A percentile compares a stretch with the other conserved stretches of the same genome.
Evolutionary conservation across 352 stramenopile genomes (phyloP).

Genomic region (Phytophthora hibernalis): DNA sequence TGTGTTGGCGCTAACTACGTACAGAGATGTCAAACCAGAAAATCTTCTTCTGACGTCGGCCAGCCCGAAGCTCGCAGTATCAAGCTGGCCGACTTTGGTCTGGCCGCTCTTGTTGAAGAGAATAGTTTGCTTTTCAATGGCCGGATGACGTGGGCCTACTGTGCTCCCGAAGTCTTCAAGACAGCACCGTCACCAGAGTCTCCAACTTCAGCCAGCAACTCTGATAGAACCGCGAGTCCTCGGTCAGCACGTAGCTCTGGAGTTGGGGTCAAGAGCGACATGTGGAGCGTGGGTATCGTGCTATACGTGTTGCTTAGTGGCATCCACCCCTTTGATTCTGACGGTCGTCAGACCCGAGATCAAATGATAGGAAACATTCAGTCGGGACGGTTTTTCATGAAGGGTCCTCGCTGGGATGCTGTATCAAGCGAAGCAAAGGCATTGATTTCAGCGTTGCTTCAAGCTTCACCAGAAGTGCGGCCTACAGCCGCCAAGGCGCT

Average conservation of each 20-base stretch:
- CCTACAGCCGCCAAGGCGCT: slow-evolving; percentile 49
- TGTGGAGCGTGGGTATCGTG: slow-evolving; percentile 92
- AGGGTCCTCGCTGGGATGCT: slow-evolving; percentile 48
- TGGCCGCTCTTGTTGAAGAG: slow-evolving; percentile 69
- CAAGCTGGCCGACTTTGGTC: slow-evolving; percentile 88
- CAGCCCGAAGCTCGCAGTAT: slow-evolving; percentile 73
- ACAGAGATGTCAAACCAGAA: slow-evolving; percentile 83
- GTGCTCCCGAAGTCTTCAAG: slow-evolving; percentile 70
- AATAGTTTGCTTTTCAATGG: slow-evolving; percentile 52
- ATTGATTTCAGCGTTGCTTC: slow-evolving; percentile 51
- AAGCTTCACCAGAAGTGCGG: slow-evolving; percentile 33
- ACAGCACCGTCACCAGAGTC: slow-evolving; percentile 2
- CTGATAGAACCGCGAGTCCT: slow-evolving; percentile 17
- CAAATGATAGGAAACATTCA: slow-evolving; percentile 77
- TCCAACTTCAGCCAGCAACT: slow-evolving; percentile 3
- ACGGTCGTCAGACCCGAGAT: slow-evolving; percentile 70
- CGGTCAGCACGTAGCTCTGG: slow-evolving; percentile 36
- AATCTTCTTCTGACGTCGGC: slow-evolving; percentile 84
- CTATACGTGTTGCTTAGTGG: slow-evolving; percentile 89
- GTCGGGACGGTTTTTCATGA: slow-evolving; percentile 51
- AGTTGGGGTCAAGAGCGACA: slow-evolving; percentile 64
- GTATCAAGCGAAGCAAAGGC: slow-evolving; percentile 63
- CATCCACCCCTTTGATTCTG: slow-evolving; percentile 77
- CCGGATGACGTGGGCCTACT: slow-evolving; percentile 71
- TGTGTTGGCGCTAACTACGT: slow-evolving; percentile 14